Evolutionary conservation across 2,329 filamentous ascomycete species (phyloP), one percentile per base, ranked within the genome.

Genomic region (Tolypocladium cylindrosporum): DNA sequence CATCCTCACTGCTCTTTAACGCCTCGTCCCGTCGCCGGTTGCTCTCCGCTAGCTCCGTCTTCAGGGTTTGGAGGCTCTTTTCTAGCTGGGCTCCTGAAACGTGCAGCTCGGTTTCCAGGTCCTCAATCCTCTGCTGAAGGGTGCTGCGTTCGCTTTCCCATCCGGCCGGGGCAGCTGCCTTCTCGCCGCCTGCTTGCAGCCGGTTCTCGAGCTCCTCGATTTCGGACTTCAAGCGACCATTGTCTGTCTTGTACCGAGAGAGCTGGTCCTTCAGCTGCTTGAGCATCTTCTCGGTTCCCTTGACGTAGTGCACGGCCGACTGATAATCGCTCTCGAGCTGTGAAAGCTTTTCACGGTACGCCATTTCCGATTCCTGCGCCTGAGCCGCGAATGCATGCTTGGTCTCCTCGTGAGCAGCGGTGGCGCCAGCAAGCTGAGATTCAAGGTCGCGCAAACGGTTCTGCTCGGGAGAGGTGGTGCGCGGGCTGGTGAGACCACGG

Each of bases 261-360:
- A 99, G 80, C 74, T 99, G 94, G 67, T 97, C 91, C 77, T 97
- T 97, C 81, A 99, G 93, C 72, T 95, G 93, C 74, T 94, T 92
- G 54, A 99, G 83, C 91, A 99, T 97, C 81, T 97, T 97, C 74
- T 99, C 94, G 1, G 94, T 97, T 59, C 94, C 94, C 74, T 96
- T 95, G 64, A 99, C 90, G 68, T 99, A 99, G 73, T 97, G 94
- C 55, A 97, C 92, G 19, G 94, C 93, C 48, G 94, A 96, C 72
- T 97, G 91, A 71, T 99, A 97, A 71, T 99, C 94, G 69, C 92
- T 96, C 74, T 97, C 92, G 39, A 99, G 84, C 69, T 96, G 92
- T 59, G 90, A 84, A 56, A 99, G 81, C 72, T 97, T 97, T 71
- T 97, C 92, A 61, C 92, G 89, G 75, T 96, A 97, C 53, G 89